Evolutionary conservation across 208 protist genomes (phyloP), one percentile per base, ranked within the genome.

Genomic region (Acanthamoeba polyphaga): DNA sequence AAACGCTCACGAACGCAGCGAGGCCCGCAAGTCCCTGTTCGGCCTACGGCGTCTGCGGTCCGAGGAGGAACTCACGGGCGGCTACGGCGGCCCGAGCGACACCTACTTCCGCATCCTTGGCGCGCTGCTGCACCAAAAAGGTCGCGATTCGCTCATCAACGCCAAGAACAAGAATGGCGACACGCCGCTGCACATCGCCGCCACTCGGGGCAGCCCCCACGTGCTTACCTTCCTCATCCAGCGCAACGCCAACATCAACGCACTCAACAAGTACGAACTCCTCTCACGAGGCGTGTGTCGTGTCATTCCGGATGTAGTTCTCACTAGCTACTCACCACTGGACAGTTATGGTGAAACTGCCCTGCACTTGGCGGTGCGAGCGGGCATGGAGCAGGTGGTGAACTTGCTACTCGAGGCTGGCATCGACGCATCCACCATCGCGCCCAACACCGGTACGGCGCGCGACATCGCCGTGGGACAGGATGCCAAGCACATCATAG

Each of bases 121-220:
- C 19, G 62, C 43, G 2, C 85, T 91, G 7, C 4, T n/a, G 10
- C 8, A 49, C n/a, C 68, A 91, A 38, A 46, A 53, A 38, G 85
- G 58, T 3, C 78, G 51, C 43, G 66, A 93, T 0, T 82, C 66
- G 34, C 78, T 80, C 89, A 60, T 93, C 60, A 93, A 93, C 58
- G 19, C 46, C n/a, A 34, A 17, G 3, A 94, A 94, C 29, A 78
- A 84, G 51, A 94, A 94, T 3, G 90, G 90, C 24, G 90, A 94
- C 49, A 94, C 90, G 32, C 90, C 90, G 5, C 58, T 94, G 68
- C 90, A 94, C 58, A 94, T 64, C 7, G 66, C 70, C 46, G 64
- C 90, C 32, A 94, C 55, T 9, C 38, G 53, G 2, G 89, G 66
- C 66, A 53, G 80, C 89, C 12, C 17, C 29, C 53, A 46, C 17